Conservation (phyloP, 208 protist genomes). For the Leishmania guyanensis region DNA sequence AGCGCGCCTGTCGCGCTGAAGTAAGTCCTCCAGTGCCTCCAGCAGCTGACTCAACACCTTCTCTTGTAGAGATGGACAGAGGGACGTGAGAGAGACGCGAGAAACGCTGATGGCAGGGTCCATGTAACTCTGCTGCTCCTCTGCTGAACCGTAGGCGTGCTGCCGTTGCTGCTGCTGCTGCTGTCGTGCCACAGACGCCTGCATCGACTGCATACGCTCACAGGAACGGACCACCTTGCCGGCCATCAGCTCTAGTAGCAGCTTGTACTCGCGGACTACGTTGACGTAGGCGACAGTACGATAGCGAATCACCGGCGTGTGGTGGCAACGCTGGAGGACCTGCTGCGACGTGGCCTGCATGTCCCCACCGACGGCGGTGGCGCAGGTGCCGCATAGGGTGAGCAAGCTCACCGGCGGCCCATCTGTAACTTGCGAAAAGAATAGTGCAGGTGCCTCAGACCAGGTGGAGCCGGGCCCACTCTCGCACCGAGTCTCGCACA, state of each 20-base stretch:
- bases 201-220: constrained; percentile 25
- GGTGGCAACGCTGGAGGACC: constrained; percentile 42
- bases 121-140: neutral
- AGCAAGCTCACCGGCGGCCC: constrained; percentile 23
- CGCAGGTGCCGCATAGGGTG: constrained; percentile 50
- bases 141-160: neutral
- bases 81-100: constrained; percentile 10
- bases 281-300: constrained; percentile 48
- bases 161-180: neutral
- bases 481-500: constrained; percentile 42
- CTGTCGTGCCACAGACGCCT: neutral
- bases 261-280: constrained; percentile 51
- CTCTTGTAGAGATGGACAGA: constrained; percentile 21
- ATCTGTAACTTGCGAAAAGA: constrained; percentile 12
- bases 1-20: constrained; percentile 24
- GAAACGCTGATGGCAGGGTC: neutral
- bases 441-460: constrained; percentile 23
- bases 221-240: constrained; percentile 29
- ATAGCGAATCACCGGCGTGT: constrained; percentile 30
- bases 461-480: constrained; percentile 35
- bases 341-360: constrained; percentile 14
- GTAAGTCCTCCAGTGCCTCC: constrained; percentile 38
- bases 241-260: constrained; percentile 44
- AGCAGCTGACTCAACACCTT: constrained; percentile 40
- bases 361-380: constrained; percentile 27